Evolutionary conservation across 169 alveolate genomes (phyloP), one percentile per base, ranked within the genome.

Genomic region (Plasmodium cynomolgi): DNA sequence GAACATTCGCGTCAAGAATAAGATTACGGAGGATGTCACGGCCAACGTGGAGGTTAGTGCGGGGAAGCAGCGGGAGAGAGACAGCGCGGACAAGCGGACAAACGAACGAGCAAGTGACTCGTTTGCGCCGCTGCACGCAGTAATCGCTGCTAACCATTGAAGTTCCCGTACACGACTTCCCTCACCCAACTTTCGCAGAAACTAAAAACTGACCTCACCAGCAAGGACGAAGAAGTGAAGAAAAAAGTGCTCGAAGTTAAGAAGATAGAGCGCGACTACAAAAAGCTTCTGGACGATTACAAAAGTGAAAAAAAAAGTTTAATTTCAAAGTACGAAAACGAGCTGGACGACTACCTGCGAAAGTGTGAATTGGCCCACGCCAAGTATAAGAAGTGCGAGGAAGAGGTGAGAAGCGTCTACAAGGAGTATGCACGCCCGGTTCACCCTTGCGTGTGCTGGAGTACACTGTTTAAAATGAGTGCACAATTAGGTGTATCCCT

Each of bases 361-460:
- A 90, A 90, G 84, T 90, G 90, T 41, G 94, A 90, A 68, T 90
- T 80, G 44, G 50, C 94, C 2, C 94, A 88, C 34, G 82, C 85
- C 39, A 88, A 80, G 71, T 80, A 80, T 80, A 88, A 88, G 33
- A 79, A 72, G 84, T 54, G 82, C n/a, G 94, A 88, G 34, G 94
- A 88, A 39, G 94, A 88, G 72, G 94, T 88, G 50, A 79, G 82
- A 26, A 75, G 23, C 37, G 37, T 31, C 4, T 5, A 26, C 39
- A 68, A 0, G 31, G 41, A 6, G 37, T 3, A 9, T 9, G 6
- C 39, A 68, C 37, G n/a, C 37, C n/a, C 26, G 72, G 1, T n/a
- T 11, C 39, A 0, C 8, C 23, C 23, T 29, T n/a, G 2, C 83
- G 41, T 41, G 37, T 75, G 26, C 37, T 31, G 15, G 6, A 15